Percentiles rank a stretch among this genome's conserved stretches.
Evolutionary conservation across 176 grass and related monocot species (phyloP).

Genomic region (Rhynchospora breviuscula): DNA sequence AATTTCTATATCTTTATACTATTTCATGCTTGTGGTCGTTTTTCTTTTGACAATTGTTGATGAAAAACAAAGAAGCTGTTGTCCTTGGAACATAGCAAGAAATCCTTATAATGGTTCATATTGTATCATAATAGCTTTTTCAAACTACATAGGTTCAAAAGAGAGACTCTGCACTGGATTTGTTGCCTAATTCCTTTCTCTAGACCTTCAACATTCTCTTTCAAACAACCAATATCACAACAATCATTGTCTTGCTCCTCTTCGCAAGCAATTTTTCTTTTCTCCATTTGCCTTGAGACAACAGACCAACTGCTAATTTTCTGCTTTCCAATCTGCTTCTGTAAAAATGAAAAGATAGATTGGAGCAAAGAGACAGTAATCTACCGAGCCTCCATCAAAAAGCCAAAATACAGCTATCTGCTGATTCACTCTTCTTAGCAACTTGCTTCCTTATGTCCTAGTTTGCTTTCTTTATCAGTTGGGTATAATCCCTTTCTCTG

Average conservation of each 20-base stretch:
- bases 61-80: too few species aligned
- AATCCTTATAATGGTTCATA: too few species aligned
- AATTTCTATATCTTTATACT: too few species aligned
- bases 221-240: background rate
- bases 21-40: too few species aligned
- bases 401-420: background rate
- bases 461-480: slow-evolving; percentile 34
- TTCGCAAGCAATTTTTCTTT: background rate
- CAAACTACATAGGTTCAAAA: too few species aligned
- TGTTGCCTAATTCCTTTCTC: too few species aligned
- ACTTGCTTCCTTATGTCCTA: slow-evolving; percentile 40
- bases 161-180: too few species aligned
- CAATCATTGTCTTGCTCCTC: background rate
- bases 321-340: slow-evolving; percentile 15
- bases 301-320: slow-evolving; percentile 31
- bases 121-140: too few species aligned
- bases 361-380: slow-evolving; percentile 35
- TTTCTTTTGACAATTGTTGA: too few species aligned
- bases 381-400: slow-evolving; percentile 31
- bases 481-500: slow-evolving; percentile 35
- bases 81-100: too few species aligned
- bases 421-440: slow-evolving; percentile 22
- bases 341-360: slow-evolving; percentile 14
- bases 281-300: background rate
- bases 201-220: too few species aligned